These are phyloP conservation scores for Knoxia roxburghii DNA, from an alignment of 257 asterid genomes.

Conservation along the genomic window DNA sequence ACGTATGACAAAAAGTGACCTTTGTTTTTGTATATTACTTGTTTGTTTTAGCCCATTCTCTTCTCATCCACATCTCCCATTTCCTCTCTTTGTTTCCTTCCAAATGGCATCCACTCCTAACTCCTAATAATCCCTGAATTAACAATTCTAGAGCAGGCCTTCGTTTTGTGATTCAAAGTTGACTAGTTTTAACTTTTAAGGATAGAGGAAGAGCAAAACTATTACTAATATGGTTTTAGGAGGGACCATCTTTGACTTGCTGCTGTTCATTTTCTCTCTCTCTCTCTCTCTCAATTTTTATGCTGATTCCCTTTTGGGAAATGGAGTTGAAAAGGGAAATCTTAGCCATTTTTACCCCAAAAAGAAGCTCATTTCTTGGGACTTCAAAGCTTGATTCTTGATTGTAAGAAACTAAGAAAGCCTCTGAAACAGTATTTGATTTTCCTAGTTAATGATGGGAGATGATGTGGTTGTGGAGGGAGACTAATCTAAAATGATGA, in stretches of 20 bases:
- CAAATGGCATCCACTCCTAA: slow-evolving; percentile 39
- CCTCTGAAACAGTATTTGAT: no score
- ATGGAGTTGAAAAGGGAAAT: no score
- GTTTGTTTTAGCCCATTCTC: not conserved
- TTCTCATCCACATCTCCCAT: no score
- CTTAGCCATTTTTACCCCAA: no score
- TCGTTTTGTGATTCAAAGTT: slow-evolving; percentile 28
- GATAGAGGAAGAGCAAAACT: no score
- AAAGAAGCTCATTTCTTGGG: not conserved
- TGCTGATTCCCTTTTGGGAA: not conserved
- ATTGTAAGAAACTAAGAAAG: no score
- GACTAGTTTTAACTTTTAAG: no score
- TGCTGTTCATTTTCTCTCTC: not conserved
- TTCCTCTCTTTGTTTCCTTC: no score
- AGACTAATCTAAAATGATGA: not conserved
- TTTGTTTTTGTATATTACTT: not conserved
- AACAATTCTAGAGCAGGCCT: slow-evolving; percentile 40
- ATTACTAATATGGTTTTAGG: slow-evolving; percentile 20
- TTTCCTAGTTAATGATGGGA: no score
- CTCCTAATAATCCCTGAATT: no score
- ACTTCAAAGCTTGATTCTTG: no score
- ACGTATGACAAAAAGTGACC: slow-evolving; percentile 5
- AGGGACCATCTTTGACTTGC: slow-evolving; percentile 32
- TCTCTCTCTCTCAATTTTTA: not conserved
- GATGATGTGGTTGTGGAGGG: not conserved